Conservation (phyloP, 2,329 filamentous ascomycete genomes). For the Cladosporium sp. region DNA sequence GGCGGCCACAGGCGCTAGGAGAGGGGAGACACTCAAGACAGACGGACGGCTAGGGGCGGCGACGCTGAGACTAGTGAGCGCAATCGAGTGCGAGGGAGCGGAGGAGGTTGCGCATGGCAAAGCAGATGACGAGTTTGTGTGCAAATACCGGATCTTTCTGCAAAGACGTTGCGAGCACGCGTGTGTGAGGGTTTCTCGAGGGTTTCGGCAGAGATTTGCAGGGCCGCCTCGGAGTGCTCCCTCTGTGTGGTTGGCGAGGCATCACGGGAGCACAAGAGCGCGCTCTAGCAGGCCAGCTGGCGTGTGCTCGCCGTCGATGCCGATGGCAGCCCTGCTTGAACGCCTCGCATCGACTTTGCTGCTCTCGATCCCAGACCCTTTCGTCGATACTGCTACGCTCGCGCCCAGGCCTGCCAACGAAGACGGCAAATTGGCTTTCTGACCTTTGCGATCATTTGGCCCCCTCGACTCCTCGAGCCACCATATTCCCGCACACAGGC, state of each 20-base stretch:
- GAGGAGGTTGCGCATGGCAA: neutral
- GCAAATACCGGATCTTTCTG: neutral
- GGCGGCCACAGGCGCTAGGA: neutral
- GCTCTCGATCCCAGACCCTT: neutral
- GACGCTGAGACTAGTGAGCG: neutral
- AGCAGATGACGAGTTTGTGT: conserved; percentile 6
- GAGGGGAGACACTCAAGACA: neutral
- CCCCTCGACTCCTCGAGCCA: neutral
- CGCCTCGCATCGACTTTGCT: neutral
- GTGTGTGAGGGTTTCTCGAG: neutral
- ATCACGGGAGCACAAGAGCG: neutral
- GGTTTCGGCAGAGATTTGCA: conserved; percentile 7
- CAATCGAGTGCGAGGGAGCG: neutral
- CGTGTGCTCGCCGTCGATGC: conserved; percentile 1
- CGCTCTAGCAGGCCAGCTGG: neutral
- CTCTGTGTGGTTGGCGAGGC: neutral
- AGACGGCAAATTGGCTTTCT: neutral
- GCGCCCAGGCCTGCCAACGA: conserved; percentile 4
- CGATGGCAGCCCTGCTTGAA: neutral
- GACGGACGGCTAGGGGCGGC: neutral
- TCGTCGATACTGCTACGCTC: neutral
- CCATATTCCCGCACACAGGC: neutral
- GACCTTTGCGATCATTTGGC: neutral
- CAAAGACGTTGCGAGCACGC: neutral
- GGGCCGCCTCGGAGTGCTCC: neutral